Evolutionary conservation across 2,329 filamentous ascomycete genomes (phyloP).

Genomic region (Parafenestella ontariensis): DNA sequence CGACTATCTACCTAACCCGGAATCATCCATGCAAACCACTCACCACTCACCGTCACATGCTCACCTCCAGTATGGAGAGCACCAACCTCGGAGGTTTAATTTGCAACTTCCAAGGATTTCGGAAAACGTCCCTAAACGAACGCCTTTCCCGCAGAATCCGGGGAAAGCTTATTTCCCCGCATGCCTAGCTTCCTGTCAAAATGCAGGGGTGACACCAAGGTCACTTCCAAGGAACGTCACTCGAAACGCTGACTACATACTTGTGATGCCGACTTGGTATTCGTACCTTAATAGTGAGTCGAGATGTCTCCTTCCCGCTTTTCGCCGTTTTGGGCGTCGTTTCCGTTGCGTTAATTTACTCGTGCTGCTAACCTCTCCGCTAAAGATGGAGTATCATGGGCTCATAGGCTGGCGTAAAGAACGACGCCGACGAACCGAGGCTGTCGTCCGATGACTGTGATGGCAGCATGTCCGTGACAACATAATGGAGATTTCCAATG

Average conservation of each 20-base stretch:
- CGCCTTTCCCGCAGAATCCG: background rate
- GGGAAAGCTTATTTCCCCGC: conserved; percentile 1
- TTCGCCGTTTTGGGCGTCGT: too few species aligned
- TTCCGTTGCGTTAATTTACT: background rate
- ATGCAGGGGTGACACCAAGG: background rate
- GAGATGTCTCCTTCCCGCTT: background rate
- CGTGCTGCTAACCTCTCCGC: background rate
- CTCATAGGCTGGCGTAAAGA: background rate
- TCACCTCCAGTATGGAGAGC: too few species aligned
- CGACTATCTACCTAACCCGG: background rate
- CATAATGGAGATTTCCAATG: background rate
- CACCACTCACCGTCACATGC: background rate
- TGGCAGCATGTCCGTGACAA: background rate
- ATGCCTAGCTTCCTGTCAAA: background rate
- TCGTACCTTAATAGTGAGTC: background rate
- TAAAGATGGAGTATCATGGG: too few species aligned
- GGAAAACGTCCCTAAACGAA: background rate
- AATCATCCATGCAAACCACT: background rate
- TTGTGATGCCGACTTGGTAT: background rate
- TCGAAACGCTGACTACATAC: background rate
- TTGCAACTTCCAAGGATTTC: background rate
- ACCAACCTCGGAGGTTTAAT: background rate
- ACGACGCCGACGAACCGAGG: background rate
- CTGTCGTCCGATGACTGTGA: background rate
- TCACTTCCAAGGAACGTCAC: background rate